These are phyloP conservation scores for Hsuehochloa calcarea DNA, from an alignment of 176 grass and related monocot genomes.

Conservation along the genomic window DNA sequence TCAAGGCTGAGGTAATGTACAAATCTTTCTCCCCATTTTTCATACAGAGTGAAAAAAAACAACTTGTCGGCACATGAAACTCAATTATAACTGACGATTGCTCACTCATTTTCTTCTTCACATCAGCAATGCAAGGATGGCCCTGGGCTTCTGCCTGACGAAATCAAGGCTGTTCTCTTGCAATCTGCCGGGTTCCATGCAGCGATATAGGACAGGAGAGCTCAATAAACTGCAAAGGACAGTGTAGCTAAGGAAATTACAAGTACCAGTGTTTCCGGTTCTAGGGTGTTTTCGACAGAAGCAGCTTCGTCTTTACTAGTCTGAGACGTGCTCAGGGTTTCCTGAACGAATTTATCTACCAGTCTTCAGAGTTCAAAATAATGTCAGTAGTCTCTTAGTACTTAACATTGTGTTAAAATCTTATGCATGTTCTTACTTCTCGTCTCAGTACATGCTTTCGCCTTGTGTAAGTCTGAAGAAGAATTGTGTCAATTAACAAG, in stretches of 20 bases:
- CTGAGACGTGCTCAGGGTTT: not conserved
- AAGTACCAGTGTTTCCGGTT: not conserved
- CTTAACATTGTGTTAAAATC: constrained; percentile 5
- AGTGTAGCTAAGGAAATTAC: constrained; percentile 31
- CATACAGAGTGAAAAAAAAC: not conserved
- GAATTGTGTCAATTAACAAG: constrained; percentile 2
- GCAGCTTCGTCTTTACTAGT: constrained; percentile 1
- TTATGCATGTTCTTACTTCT: not conserved
- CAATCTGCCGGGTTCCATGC: constrained; percentile 66
- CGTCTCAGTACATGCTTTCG: constrained; percentile 16
- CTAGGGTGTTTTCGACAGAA: not conserved
- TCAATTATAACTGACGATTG: not conserved
- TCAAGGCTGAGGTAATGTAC: constrained; percentile 81
- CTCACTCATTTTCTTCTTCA: not conserved
- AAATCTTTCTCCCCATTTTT: not conserved
- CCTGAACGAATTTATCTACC: not conserved
- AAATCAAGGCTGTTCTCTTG: constrained; percentile 86
- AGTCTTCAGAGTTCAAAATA: constrained; percentile 31
- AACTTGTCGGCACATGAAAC: not conserved
- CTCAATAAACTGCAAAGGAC: not conserved
- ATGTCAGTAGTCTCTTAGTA: constrained; percentile 9
- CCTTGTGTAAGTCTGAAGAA: constrained; percentile 28
- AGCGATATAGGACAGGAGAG: constrained; percentile 27
- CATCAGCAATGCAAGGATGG: constrained; percentile 89
- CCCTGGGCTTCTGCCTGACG: constrained; percentile 67